Conservation (phyloP, 345 rosid species). For the Pistacia atlantica region DNA sequence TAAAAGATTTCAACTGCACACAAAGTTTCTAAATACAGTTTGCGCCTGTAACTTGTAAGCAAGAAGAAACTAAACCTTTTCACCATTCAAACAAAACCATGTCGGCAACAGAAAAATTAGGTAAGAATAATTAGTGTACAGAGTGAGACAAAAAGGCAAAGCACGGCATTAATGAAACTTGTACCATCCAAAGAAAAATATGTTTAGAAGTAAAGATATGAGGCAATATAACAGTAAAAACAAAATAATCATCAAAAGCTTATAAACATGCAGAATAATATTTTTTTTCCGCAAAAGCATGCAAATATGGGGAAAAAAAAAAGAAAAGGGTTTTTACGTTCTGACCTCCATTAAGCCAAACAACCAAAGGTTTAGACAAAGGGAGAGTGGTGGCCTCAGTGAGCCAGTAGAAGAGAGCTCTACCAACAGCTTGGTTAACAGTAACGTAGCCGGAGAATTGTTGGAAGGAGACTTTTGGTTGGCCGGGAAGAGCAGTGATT, state of each 20-base stretch:
- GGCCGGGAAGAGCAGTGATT: constrained; percentile 87
- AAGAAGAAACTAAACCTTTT: background rate
- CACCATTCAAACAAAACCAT: constrained; percentile 19
- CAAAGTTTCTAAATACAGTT: background rate
- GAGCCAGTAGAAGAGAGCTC: constrained; percentile 97
- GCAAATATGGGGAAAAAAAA: background rate
- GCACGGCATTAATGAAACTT: constrained; percentile 12
- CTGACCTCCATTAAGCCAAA: constrained; percentile 98
- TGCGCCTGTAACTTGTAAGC: background rate
- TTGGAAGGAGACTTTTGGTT: constrained; percentile 79
- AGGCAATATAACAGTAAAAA: constrained; percentile 40
- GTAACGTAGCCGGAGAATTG: constrained; percentile 95
- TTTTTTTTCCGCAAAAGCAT: too few relatives aligned
- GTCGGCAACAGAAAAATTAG: constrained; percentile 33
- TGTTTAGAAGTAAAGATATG: background rate
- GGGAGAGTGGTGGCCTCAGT: constrained; percentile 67
- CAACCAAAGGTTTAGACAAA: constrained; percentile 69
- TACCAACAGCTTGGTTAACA: constrained; percentile 61
- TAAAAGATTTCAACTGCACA: background rate
- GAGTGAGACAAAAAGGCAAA: constrained; percentile 10
- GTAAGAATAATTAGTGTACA: constrained; percentile 4
- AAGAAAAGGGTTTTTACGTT: background rate
- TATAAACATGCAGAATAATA: background rate
- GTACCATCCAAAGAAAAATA: background rate
- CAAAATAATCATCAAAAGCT: background rate